Evolutionary conservation across 2,329 filamentous ascomycete genomes (phyloP), one percentile per base, ranked within the genome.

Genomic region (Penicillium sp.): DNA sequence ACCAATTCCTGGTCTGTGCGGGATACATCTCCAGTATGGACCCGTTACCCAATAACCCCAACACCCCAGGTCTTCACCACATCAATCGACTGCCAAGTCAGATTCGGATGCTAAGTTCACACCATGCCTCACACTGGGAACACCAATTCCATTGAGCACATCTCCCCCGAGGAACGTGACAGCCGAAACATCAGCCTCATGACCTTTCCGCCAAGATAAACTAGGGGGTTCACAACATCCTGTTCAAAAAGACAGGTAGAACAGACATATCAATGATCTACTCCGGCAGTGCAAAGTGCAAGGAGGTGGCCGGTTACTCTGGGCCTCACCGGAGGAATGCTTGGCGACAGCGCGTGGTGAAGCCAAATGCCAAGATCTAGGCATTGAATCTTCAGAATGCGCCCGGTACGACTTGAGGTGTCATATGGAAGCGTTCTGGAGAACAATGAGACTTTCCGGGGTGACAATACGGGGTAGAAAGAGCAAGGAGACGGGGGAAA

Each of bases 241-340:
- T 19, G 22, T n/a, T 41, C 30, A 22, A 37, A 30, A 33, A 28
- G 38, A 41, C 30, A 37, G 42, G 44, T 36, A 17, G 33, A 57
- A 45, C 55, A 41, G 31, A 31, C 50, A 53, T 28, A 57, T 57
- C 45, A 57, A 53, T 57, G 50, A 57, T 50, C 50, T 38, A 46
- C 42, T n/a, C 43, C 22, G 37, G 42, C 49, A 31, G 50, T 25
- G 48, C 47, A 44, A 12, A 25, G 31, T 33, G 42, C 50, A 55
- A 41, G 47, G 30, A 43, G 47, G 30, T 11, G 16, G 19, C 26
- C 36, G 36, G 33, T 53, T 5, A 22, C 30, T 33, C 45, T 30
- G 16, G 51, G 14, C 37, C n/a, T 43, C 31, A 43, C 44, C 37
- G 37, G 43, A 46, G 50, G 50, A 53, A 53, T 53, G 50, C 55